Evolutionary conservation across 345 rosid species (phyloP), one percentile per base, ranked within the genome.

Genomic region (Boechera stricta): DNA sequence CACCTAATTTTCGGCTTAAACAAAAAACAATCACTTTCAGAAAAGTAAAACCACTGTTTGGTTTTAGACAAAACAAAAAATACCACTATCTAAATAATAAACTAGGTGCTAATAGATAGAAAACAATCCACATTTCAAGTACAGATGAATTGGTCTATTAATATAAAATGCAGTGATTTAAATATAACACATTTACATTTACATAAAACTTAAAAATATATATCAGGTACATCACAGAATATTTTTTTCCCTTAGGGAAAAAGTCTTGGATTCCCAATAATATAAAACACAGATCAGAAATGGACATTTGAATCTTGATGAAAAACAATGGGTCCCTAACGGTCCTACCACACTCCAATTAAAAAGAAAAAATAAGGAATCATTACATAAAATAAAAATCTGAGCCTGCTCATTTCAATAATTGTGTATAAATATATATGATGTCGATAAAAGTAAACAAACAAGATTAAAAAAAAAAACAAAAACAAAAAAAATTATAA

Each of bases 361-460:
- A 0, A 49, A 49, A 49, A 62, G 18, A 62, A 62, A 48, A 9
- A 38, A 41, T 41, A 48, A 9, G 7, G 29, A 69, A 62, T 55
- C 42, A 70, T 62, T 63, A 12, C 31, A 31, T 26, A 44, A 12
- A 38, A 60, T 2, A 31, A 68, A 1, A 33, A 21, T 35, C 57
- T 63, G 65, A 56, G 81, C 81, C 81, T 71, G 81, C 72, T 77
- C 62, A 77, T 64, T 64, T 64, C 81, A 77, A 71, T 77, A 64
- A 76, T 76, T 56, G 63, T 51, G 74, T 59, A 58, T 67, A 55
- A 32, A 35, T 28, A 35, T 36, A 36, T 65, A 73, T 63, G 11
- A 69, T 60, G 64, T 69, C 49, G 51, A 77, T 62, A 4, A 76
- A 69, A 69, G 70, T 62, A 76, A 69, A 29, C 54, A 33, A 69